Percentiles rank a stretch among this genome's conserved stretches.
These are phyloP conservation scores for Carex sylvatica DNA, from an alignment of 202 grass and related monocot species.

Conservation along the genomic window DNA sequence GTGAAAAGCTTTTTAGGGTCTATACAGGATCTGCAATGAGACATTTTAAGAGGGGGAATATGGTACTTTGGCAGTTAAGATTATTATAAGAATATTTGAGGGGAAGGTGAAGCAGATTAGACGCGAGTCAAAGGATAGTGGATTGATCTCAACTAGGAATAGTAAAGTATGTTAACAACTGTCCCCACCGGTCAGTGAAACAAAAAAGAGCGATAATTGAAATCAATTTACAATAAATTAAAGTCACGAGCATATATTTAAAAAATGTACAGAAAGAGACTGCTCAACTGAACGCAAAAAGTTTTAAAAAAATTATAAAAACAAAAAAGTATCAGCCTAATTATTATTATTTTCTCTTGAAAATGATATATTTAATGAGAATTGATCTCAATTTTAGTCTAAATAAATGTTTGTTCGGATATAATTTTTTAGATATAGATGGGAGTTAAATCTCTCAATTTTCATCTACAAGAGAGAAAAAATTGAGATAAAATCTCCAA, in stretches of 20 bases:
- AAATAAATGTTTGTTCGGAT: too few relatives aligned
- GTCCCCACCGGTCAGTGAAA: neutral
- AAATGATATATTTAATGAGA: too few relatives aligned
- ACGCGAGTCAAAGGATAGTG: slow-evolving; percentile 1
- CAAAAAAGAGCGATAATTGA: neutral
- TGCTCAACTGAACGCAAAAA: neutral
- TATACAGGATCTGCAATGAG: neutral
- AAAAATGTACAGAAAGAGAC: neutral
- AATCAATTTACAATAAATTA: neutral
- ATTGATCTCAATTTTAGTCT: too few relatives aligned
- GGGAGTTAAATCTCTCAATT: too few relatives aligned
- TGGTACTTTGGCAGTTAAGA: neutral
- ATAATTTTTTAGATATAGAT: too few relatives aligned
- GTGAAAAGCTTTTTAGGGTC: neutral
- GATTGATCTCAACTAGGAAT: neutral
- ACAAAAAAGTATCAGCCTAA: too few relatives aligned
- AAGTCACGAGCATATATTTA: neutral
- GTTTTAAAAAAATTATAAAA: neutral
- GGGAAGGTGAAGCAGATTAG: neutral
- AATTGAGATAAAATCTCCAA: too few relatives aligned
- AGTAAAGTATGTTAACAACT: neutral
- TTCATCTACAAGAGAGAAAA: too few relatives aligned
- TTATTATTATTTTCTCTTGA: too few relatives aligned
- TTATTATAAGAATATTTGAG: neutral
- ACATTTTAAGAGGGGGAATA: neutral